phyloP scores from a whole-genome alignment of 495 filamentous ascomycete species.

The Aspergillus leporis region DNA sequence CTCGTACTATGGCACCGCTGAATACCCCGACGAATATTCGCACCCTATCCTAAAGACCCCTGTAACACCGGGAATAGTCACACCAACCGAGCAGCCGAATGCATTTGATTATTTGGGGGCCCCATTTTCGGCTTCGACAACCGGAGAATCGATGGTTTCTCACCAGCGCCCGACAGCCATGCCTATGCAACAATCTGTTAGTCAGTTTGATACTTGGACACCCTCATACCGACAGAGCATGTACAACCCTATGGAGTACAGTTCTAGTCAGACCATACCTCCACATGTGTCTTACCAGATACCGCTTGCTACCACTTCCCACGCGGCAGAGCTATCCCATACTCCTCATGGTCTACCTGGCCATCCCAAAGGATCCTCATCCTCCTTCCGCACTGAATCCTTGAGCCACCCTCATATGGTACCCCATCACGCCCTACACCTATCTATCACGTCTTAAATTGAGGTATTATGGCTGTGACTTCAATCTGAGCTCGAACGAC shows the following conservation, averaged over 20 bases:
- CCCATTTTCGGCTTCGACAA: constrained; percentile 27
- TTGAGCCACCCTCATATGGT: constrained; percentile 34
- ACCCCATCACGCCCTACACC: constrained; percentile 20
- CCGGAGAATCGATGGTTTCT: constrained; percentile 16
- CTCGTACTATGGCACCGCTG: constrained; percentile 32
- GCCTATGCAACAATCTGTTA: constrained; percentile 23
- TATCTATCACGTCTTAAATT: neutral
- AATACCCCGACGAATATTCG: constrained; percentile 38
- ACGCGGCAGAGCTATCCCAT: constrained; percentile 23
- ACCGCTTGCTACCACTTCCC: constrained; percentile 30
- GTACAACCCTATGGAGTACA: constrained; percentile 41
- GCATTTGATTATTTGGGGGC: constrained; percentile 37
- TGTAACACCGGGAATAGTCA: constrained; percentile 31
- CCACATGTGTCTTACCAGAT: constrained; percentile 37
- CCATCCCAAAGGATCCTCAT: constrained; percentile 21
- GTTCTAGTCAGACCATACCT: constrained; percentile 26
- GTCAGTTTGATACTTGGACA: constrained; percentile 38
- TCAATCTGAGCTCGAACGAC: constrained; percentile 15
- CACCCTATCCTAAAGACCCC: constrained; percentile 37
- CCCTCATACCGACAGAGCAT: constrained; percentile 44
- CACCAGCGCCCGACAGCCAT: constrained; percentile 26
- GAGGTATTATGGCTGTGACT: constrained; percentile 16
- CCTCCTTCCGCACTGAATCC: constrained; percentile 36
- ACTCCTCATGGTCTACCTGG: constrained; percentile 30
- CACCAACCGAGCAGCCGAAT: constrained; percentile 31